A percentile compares a stretch with the other conserved stretches of the same genome.
Conservation (phyloP, 1,284 basidiomycete genomes). For the Pisolithus thermaeus region DNA sequence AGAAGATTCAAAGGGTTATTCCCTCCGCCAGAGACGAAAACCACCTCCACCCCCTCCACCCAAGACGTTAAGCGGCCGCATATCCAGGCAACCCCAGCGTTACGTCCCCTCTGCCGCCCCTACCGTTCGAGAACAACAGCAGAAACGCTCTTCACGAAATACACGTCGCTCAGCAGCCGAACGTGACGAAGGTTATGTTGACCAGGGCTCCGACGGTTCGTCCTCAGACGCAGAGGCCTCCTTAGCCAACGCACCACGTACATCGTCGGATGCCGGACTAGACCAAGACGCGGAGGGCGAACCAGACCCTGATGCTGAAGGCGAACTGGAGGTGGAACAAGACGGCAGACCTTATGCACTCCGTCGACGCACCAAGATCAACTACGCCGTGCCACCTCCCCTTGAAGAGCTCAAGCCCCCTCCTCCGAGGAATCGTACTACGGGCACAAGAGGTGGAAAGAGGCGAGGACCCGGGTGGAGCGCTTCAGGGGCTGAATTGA, state of each 20-base stretch:
- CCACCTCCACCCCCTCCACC: conserved; percentile 22
- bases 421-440: conserved; percentile 28
- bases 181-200: conserved; percentile 50
- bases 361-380: conserved; percentile 58
- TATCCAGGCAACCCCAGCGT: conserved; percentile 23
- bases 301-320: conserved; percentile 27
- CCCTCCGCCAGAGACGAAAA: conserved; percentile 35
- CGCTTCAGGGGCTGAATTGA: conserved; percentile 66
- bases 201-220: conserved; percentile 38
- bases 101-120: conserved; percentile 6
- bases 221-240: conserved; percentile 56
- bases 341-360: conserved; percentile 60
- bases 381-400: conserved; percentile 73
- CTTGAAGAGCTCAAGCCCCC: conserved; percentile 61
- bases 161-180: conserved; percentile 30
- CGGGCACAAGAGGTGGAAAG: conserved; percentile 27
- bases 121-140: conserved; percentile 15
- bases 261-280: conserved; percentile 41
- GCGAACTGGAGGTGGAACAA: conserved; percentile 30
- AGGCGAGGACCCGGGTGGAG: conserved; percentile 64
- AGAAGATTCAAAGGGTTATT: conserved; percentile 36
- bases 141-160: conserved; percentile 17
- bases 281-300: conserved; percentile 34
- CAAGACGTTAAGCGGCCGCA: conserved; percentile 19
- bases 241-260: conserved; percentile 47